A percentile compares a stretch with the other conserved stretches of the same genome.
phyloP scores from a whole-genome alignment of 192 early-diverging fungal species.

The Physocladia obscura region DNA sequence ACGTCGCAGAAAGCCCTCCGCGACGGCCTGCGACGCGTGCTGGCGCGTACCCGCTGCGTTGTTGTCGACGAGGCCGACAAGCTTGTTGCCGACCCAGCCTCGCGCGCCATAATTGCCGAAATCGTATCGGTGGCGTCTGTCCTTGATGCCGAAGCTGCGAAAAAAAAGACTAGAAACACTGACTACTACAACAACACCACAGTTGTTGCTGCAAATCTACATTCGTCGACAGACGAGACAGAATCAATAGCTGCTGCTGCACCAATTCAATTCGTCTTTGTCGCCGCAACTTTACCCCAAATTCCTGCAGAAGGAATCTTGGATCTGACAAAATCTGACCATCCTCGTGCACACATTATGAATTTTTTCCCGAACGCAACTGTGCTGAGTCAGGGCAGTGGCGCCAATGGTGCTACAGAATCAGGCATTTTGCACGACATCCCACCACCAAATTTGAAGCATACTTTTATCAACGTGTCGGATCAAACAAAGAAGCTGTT shows the following conservation, averaged over 20 bases:
- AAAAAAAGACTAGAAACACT: no score
- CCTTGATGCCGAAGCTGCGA: slow-evolving; percentile 39
- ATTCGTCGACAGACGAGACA: no score
- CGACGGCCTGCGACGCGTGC: slow-evolving; percentile 43
- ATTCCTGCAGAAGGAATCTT: no score
- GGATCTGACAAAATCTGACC: no score
- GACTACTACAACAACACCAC: no score
- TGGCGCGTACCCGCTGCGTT: slow-evolving; percentile 23
- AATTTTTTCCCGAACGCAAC: slow-evolving; percentile 21
- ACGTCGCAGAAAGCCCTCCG: slow-evolving; percentile 60
- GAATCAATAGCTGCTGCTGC: no score
- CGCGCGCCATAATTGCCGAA: slow-evolving; percentile 57
- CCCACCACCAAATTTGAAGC: slow-evolving; percentile 9
- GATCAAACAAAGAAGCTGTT: slow-evolving; percentile 65
- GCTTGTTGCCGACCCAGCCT: slow-evolving; percentile 42
- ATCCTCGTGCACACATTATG: slow-evolving; percentile 17
- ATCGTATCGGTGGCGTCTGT: slow-evolving; percentile 52
- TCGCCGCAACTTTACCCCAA: slow-evolving; percentile 40
- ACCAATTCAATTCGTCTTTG: slow-evolving; percentile 36
- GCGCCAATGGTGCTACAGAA: no score
- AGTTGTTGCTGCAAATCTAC: no score
- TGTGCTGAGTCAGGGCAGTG: no score
- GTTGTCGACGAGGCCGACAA: slow-evolving; percentile 39
- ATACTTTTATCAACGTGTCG: slow-evolving; percentile 31
- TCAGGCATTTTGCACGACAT: background rate